A percentile compares a stretch with the other conserved stretches of the same genome.
Evolutionary conservation across 108 stramenopile genomes (phyloP).

Genomic region (Pseudonitzschia multistriata): DNA sequence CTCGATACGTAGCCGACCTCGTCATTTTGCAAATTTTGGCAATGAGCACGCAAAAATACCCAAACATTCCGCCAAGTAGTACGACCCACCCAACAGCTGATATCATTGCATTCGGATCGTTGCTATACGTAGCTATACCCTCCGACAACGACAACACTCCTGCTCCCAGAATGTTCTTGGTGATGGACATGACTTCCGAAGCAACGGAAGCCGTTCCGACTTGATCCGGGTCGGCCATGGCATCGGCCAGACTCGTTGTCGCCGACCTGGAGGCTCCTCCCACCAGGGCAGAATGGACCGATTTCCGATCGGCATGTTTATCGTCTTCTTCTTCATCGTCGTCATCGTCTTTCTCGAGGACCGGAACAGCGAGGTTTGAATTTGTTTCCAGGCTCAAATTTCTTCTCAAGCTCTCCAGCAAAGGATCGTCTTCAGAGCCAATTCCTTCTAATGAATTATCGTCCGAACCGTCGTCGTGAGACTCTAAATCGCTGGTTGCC

Average conservation of each 20-base stretch:
- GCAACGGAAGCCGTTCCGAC: constrained; percentile 9
- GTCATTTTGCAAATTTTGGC: constrained; percentile 58
- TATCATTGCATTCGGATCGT: constrained; percentile 38
- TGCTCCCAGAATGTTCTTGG: constrained; percentile 84
- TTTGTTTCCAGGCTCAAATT: too few species aligned
- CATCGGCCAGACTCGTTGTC: background rate
- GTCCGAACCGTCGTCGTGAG: too few species aligned
- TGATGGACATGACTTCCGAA: constrained; percentile 31
- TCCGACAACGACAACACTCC: constrained; percentile 81
- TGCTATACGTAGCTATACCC: constrained; percentile 39
- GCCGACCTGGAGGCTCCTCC: background rate
- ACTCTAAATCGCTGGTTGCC: too few species aligned
- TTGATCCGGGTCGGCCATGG: constrained; percentile 3
- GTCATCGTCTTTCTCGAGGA: too few species aligned
- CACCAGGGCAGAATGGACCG: background rate
- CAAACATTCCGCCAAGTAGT: constrained; percentile 64
- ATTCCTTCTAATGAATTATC: too few species aligned
- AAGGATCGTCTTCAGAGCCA: too few species aligned
- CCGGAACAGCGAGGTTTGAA: too few species aligned
- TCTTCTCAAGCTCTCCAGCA: too few species aligned
- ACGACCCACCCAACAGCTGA: constrained; percentile 57
- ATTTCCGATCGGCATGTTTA: background rate
- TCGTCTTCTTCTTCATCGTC: background rate
- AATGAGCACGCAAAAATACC: constrained; percentile 75
- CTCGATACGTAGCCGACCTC: constrained; percentile 56